Evolutionary conservation across 1,139 yeast species (phyloP), one percentile per base, ranked within the genome.

Genomic region (Sporopachydermia cereana): DNA sequence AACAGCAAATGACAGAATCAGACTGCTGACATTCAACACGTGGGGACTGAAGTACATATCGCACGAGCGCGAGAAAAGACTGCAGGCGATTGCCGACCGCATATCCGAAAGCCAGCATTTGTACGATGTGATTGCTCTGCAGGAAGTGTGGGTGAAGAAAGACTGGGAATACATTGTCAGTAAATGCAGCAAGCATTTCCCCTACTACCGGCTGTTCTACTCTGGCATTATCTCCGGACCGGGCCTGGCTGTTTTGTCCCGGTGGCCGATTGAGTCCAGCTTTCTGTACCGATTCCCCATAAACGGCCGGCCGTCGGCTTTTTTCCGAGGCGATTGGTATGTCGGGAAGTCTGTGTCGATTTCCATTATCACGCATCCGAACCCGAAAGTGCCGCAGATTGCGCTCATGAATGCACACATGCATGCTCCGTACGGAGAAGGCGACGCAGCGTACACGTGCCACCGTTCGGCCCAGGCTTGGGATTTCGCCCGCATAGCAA

Each of bases 381-480:
- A 59, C 20, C 56, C 64, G 1, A 69, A 71, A 16, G 59, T 68
- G 2, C 62, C 71, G 18, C 85, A 81, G 16, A 66, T 91, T 43
- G 96, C 94, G 14, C 62, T 93, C 5, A 67, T 91, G 56, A 89
- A 89, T 57, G 81, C 95, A 17, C 99, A 91, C 59, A 82, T 93
- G 91, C 99, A 91, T 64, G 98, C 99, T 1, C 98, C 99, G 0
- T 91, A 91, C 58, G 77, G 93, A 0, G 65, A 68, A 1, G 97
- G 97, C 1, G 96, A 86, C 62, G 93, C 94, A 3, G 83, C 93
- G 3, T 91, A 93, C 59, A 69, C 79, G 2, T 84, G 96, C 53
- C 97, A 91, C 59, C 68, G 98, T 46, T 81, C 96, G 0, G 77
- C 94, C 49, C 99, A 91, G 62, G 97, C 97, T 0, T 91, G 97